Evolutionary conservation across 2,329 filamentous ascomycete genomes (phyloP).

Genomic region (Penicillium olsonii): DNA sequence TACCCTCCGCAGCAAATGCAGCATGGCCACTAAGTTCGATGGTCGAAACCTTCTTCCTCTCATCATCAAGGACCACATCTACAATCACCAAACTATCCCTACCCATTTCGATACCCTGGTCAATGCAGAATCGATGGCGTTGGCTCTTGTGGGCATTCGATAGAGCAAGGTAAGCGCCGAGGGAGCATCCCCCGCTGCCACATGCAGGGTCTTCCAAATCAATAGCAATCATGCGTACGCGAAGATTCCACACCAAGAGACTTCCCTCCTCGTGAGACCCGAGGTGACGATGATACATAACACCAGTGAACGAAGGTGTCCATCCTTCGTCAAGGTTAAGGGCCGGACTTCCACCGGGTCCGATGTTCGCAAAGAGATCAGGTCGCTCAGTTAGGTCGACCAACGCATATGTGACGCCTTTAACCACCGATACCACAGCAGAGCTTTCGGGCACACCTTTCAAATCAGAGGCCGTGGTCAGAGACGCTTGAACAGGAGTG

Average conservation of each 20-base stretch:
- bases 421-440: constrained; percentile 64
- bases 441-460: constrained; percentile 35
- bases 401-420: constrained; percentile 62
- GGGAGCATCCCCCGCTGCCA: constrained; percentile 58
- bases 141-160: constrained; percentile 26
- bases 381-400: constrained; percentile 26
- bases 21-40: constrained; percentile 13
- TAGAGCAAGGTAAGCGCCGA: constrained; percentile 55
- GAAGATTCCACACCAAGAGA: constrained; percentile 22
- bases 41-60: constrained; percentile 19
- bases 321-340: constrained; percentile 30
- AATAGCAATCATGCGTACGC: constrained; percentile 32
- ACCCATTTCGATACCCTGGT: constrained; percentile 66
- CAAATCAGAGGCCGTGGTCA: background rate
- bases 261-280: constrained; percentile 16
- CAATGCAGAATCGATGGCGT: constrained; percentile 51
- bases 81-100: constrained; percentile 34
- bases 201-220: constrained; percentile 63
- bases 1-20: constrained; percentile 12
- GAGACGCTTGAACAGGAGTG: constrained; percentile 5
- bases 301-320: constrained; percentile 29
- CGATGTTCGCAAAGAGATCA: constrained; percentile 21
- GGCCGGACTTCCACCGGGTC: constrained; percentile 20
- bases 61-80: constrained; percentile 16
- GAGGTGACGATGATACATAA: constrained; percentile 29